Conservation (phyloP, 257 asterid species). For the Forsythia suspensa region DNA sequence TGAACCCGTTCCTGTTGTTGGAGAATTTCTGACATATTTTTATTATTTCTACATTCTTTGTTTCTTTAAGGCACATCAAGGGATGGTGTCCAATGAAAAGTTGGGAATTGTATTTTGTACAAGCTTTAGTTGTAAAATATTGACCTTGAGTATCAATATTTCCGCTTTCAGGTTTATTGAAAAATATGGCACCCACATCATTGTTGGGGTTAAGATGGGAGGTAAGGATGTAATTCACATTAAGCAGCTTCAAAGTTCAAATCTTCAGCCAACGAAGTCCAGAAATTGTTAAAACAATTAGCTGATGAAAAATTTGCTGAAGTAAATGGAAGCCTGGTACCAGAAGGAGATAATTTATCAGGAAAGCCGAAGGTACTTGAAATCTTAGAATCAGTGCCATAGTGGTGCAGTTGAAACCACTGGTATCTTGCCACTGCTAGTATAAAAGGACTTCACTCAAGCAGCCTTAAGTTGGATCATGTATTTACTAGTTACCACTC, state of each 20-base stretch:
- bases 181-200: constrained; percentile 86
- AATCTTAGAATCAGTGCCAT: constrained; percentile 17
- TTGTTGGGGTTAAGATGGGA: constrained; percentile 96
- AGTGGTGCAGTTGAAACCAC: constrained; percentile 5
- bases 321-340: constrained; percentile 28
- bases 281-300: constrained; percentile 75
- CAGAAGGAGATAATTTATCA: constrained; percentile 38
- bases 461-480: neutral
- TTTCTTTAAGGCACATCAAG: constrained; percentile 1
- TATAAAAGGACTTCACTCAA: neutral
- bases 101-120: neutral
- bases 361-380: constrained; percentile 61
- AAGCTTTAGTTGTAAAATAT: neutral
- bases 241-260: constrained; percentile 86
- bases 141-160: neutral
- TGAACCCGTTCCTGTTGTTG: neutral
- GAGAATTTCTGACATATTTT: neutral
- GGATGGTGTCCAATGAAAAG: neutral
- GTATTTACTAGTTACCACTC: neutral
- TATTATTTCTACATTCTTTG: neutral
- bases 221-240: constrained; percentile 93
- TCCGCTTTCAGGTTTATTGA: constrained; percentile 77
- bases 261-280: constrained; percentile 77
- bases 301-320: constrained; percentile 72
- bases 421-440: neutral